Evolutionary conservation across 1,139 yeast genomes (phyloP).

Genomic region (Chernovozyma aurita): DNA sequence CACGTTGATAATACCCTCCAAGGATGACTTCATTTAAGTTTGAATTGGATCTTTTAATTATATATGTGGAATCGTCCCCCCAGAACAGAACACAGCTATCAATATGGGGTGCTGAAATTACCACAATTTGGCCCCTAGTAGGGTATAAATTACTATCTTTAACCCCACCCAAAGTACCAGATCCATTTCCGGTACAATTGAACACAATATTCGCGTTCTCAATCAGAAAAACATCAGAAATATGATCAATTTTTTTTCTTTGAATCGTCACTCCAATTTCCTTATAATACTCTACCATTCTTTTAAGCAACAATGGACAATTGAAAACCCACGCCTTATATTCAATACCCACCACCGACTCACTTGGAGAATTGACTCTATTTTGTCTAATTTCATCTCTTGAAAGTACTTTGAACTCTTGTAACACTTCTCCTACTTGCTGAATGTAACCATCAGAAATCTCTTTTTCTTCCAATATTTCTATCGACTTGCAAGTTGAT

Average conservation of each 20-base stretch:
- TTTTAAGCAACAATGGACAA: conserved; percentile 17
- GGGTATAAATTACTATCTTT: conserved; percentile 51
- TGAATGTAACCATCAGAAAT: not conserved
- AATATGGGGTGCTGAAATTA: conserved; percentile 54
- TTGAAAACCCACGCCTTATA: conserved; percentile 21
- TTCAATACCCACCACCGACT: conserved; percentile 10
- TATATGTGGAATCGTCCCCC: conserved; percentile 56
- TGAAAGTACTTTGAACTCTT: conserved; percentile 1
- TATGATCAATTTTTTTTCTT: conserved; percentile 8
- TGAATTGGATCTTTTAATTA: conserved; percentile 65
- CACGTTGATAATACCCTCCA: conserved; percentile 64
- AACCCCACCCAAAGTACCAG: conserved; percentile 53
- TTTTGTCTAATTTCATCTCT: conserved; percentile 10
- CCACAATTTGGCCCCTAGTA: conserved; percentile 67
- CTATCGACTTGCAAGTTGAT: conserved; percentile 8
- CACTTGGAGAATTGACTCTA: not conserved
- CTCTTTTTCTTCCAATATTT: conserved; percentile 9
- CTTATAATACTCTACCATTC: conserved; percentile 9
- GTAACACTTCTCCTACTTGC: no score
- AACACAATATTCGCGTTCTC: conserved; percentile 43
- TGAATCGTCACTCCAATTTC: conserved; percentile 11
- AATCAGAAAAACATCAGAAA: conserved; percentile 9
- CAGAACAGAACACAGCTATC: conserved; percentile 45
- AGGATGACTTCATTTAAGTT: conserved; percentile 54
- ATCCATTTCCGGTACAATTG: conserved; percentile 70